Conservation (phyloP, 2,329 filamentous ascomycete species). For the Talaromyces sp. region DNA sequence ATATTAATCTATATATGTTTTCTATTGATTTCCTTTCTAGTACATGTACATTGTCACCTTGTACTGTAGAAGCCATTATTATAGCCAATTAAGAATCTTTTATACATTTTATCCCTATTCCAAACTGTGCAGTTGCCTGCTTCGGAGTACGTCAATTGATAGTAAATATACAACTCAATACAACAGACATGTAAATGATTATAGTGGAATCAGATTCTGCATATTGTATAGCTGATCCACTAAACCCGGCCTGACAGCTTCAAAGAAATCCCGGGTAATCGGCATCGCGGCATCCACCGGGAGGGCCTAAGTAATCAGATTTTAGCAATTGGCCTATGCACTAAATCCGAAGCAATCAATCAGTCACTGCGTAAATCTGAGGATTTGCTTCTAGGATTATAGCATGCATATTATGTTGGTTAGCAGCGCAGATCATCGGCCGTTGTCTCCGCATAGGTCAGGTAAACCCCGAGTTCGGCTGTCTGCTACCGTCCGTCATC, state of each 20-base stretch:
- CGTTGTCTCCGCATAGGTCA: background rate
- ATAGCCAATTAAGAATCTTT: too few relatives aligned
- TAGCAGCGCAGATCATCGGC: background rate
- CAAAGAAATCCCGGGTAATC: background rate
- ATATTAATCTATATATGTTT: too few relatives aligned
- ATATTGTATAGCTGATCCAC: background rate
- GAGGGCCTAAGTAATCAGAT: background rate
- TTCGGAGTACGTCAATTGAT: too few relatives aligned
- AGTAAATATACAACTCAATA: too few relatives aligned
- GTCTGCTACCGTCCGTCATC: background rate
- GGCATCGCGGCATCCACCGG: background rate
- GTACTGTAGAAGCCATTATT: too few relatives aligned
- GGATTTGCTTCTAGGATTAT: background rate
- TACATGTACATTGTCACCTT: too few relatives aligned
- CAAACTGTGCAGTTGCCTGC: too few relatives aligned
- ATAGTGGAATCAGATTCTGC: background rate
- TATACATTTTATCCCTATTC: too few relatives aligned
- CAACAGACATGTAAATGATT: too few relatives aligned
- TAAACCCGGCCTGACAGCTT: background rate
- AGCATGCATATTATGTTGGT: background rate
- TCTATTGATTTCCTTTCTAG: too few relatives aligned
- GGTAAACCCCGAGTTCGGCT: background rate
- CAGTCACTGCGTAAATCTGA: background rate
- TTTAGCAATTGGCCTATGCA: background rate
- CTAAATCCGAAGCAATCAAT: background rate